phyloP scores from a whole-genome alignment of 192 early-diverging fungal genomes.

The Gaertneriomyces sp. region DNA sequence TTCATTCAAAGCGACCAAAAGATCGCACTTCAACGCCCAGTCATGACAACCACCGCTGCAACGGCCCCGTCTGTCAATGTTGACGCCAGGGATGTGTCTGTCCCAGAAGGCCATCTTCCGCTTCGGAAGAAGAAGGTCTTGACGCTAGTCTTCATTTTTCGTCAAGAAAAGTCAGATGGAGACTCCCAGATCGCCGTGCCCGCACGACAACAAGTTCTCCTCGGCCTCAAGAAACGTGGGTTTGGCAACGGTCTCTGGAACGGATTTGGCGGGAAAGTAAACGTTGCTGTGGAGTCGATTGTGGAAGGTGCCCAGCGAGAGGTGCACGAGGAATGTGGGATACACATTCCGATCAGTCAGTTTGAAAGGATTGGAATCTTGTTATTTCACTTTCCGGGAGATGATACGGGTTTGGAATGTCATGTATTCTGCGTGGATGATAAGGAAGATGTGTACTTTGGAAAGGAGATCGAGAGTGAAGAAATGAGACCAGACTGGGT shows the following conservation, averaged over 20 bases:
- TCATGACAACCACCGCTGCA: too few species aligned
- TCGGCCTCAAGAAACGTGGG: constrained; percentile 79
- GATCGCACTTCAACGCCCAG: too few species aligned
- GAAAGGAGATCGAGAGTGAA: constrained; percentile 50
- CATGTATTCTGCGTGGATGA: constrained; percentile 55
- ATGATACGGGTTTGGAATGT: constrained; percentile 58
- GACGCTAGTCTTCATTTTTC: constrained; percentile 41
- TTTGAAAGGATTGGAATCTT: too few species aligned
- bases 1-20: too few species aligned
- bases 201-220: constrained; percentile 43
- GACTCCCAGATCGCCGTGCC: constrained; percentile 5
- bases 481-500: constrained; percentile 79
- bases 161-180: constrained; percentile 6
- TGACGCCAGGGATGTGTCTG: too few species aligned
- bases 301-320: constrained; percentile 62
- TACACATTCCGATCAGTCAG: too few species aligned
- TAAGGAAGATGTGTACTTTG: constrained; percentile 46
- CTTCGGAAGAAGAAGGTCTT: constrained; percentile 37
- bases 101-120: too few species aligned
- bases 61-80: too few species aligned
- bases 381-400: constrained; percentile 60
- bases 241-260: constrained; percentile 67
- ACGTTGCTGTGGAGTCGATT: constrained; percentile 54
- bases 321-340: constrained; percentile 36
- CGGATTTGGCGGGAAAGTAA: constrained; percentile 76